Evolutionary conservation across 202 grass and related monocot genomes (phyloP).

Genomic region (Schoenoplectus triqueter): DNA sequence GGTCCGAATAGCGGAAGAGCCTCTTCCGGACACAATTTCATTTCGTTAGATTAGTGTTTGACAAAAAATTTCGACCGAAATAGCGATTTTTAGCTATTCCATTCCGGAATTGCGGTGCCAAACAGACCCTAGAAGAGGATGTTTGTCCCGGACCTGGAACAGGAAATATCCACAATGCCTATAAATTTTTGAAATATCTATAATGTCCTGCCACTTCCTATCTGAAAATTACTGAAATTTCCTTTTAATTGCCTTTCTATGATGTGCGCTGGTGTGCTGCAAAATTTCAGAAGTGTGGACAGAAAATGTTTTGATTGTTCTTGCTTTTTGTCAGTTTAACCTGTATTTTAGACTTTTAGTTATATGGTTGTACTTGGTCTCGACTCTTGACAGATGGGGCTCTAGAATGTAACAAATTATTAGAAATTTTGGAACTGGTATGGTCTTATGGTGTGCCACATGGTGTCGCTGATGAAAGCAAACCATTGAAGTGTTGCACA

Average conservation of each 20-base stretch:
- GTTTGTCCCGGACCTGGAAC: neutral
- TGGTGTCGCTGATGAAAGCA: constrained; percentile 63
- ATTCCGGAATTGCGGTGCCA: too few relatives aligned
- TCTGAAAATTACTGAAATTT: constrained; percentile 11
- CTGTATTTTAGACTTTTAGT: neutral
- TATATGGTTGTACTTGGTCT: constrained; percentile 3
- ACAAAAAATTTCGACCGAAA: too few relatives aligned
- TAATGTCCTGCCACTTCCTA: neutral
- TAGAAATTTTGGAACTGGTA: constrained; percentile 86
- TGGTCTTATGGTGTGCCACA: constrained; percentile 76
- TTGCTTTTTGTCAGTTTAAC: constrained; percentile 2
- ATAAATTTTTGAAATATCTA: neutral
- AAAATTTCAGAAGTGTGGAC: neutral
- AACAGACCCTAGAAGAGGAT: neutral
- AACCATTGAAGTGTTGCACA: constrained; percentile 85
- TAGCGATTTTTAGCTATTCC: too few relatives aligned
- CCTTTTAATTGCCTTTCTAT: neutral
- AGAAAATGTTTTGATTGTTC: neutral
- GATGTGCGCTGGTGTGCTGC: neutral
- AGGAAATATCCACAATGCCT: neutral
- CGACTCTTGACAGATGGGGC: constrained; percentile 71
- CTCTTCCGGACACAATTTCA: too few relatives aligned
- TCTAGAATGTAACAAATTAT: constrained; percentile 81
- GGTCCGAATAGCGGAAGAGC: too few relatives aligned
- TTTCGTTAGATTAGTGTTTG: too few relatives aligned